phyloP scores from a whole-genome alignment of 805 yeast species.

The Komagataella kurtzmanii region DNA sequence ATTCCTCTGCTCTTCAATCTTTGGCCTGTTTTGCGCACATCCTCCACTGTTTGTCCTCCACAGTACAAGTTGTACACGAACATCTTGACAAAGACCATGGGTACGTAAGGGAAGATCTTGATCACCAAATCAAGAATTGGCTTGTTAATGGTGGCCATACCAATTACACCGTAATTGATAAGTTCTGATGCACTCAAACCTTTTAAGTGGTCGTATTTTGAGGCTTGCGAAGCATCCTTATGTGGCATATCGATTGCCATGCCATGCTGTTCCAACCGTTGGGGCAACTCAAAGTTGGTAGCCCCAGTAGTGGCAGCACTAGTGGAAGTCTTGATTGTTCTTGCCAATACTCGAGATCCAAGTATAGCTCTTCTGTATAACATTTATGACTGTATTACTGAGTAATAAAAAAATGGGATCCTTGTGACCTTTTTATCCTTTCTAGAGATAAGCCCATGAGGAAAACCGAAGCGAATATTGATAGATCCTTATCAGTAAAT shows the following conservation, averaged over 20 bases:
- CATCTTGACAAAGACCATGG: constrained; percentile 53
- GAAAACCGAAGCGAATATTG: not conserved
- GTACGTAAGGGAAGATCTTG: constrained; percentile 60
- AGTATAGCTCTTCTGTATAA: not conserved
- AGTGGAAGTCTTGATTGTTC: not conserved
- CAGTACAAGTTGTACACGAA: constrained; percentile 76
- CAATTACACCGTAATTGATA: constrained; percentile 54
- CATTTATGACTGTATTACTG: not conserved
- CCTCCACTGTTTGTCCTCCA: constrained; percentile 72
- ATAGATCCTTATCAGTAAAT: not conserved
- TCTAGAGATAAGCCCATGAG: not conserved
- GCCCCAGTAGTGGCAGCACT: not conserved
- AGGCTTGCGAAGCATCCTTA: not conserved
- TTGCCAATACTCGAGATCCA: not conserved
- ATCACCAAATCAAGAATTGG: constrained; percentile 48
- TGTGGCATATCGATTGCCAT: not conserved
- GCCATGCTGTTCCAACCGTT: not conserved
- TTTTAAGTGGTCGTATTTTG: constrained; percentile 26
- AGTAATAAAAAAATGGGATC: not conserved
- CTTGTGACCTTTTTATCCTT: not conserved
- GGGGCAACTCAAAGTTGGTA: not conserved
- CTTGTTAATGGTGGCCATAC: constrained; percentile 53
- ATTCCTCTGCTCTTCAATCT: constrained; percentile 61
- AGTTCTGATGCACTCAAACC: constrained; percentile 41
- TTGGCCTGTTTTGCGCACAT: constrained; percentile 61